Percentiles rank a stretch among this genome's conserved stretches.
These are phyloP conservation scores for Lycium barbarum DNA, from an alignment of 257 asterid genomes.

Conservation along the genomic window DNA sequence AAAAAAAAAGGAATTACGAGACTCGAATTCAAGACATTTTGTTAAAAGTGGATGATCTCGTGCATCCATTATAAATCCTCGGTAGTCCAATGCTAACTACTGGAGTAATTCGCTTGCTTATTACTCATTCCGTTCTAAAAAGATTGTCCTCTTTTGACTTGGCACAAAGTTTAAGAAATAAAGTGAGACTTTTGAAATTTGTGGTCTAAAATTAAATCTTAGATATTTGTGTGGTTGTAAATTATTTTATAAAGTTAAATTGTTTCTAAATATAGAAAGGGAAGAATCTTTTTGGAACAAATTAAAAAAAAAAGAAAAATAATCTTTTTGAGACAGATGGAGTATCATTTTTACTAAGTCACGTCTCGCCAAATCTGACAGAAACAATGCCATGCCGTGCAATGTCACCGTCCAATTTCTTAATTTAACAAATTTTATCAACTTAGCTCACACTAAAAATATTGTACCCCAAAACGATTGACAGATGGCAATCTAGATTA, in stretches of 20 bases:
- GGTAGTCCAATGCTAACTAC: neutral
- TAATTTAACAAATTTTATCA: constrained; percentile 44
- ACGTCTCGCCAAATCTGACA: constrained; percentile 45
- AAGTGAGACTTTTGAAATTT: too few relatives aligned
- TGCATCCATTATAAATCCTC: neutral
- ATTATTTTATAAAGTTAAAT: too few relatives aligned
- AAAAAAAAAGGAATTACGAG: too few relatives aligned
- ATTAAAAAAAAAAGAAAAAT: too few relatives aligned
- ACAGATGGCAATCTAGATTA: constrained; percentile 47
- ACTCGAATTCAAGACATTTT: neutral
- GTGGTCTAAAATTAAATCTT: too few relatives aligned
- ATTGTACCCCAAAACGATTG: neutral
- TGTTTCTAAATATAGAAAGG: too few relatives aligned
- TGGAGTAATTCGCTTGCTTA: neutral
- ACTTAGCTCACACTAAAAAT: constrained; percentile 18
- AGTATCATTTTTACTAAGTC: constrained; percentile 20
- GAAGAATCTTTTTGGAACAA: too few relatives aligned
- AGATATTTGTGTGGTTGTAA: too few relatives aligned
- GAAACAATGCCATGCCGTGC: neutral
- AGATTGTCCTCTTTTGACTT: too few relatives aligned
- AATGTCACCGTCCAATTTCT: constrained; percentile 47
- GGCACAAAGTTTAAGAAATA: too few relatives aligned
- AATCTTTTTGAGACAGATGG: too few relatives aligned
- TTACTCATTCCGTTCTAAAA: too few relatives aligned
- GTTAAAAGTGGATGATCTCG: neutral